Base-by-base conservation (phyloP, 768 basidiomycete species). In the Mycena metata region DNA sequence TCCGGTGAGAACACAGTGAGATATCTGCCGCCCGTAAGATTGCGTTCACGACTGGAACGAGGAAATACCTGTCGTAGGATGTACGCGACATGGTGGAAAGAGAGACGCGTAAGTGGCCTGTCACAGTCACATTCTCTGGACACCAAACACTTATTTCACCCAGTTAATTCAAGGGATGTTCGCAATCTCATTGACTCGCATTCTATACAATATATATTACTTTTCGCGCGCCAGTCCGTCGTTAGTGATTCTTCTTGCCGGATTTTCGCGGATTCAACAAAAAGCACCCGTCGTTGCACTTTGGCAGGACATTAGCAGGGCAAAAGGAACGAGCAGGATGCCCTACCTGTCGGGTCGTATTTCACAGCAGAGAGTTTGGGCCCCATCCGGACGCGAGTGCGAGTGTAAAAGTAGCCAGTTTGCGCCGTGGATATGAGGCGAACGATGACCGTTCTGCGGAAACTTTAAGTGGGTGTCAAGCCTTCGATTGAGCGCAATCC, bases 1-100 rank as follows among this genome's bases (percentile, higher is more conserved):
- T 99, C 96, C 2, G 96, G 96, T 2, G 95, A 98, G 85, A 98
- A 98, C 72, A 98, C 94, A 30, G 97, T 98, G 50, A 99, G 90
- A 81, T 95, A 98, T 86, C 95, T 92, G 66, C 8, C 21, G 63
- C 6, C 50, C 24, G 41, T 55, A 39, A 50, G 12, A 5, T 33
- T 10, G 47, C 3, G 21, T 3, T 39, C 39, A 57, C 21, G 13
- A 23, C 49, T 35, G 41, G 49, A 19, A 41, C 12, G 50, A 59
- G 54, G 15, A 15, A 61, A 76, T 71, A 91, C 94, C 96, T 87
- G 79, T 98, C 96, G 81, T 98, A 97, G 30, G 95, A 96, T 66
- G 95, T 95, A 76, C 96, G 88, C 72, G 95, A 96, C 96, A 97
- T 98, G 77, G 78, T 84, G 77, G 75, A 71, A 58, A 71, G 62